phyloP scores from a whole-genome alignment of 2,329 filamentous ascomycete species.

The Penicillium sp. region DNA sequence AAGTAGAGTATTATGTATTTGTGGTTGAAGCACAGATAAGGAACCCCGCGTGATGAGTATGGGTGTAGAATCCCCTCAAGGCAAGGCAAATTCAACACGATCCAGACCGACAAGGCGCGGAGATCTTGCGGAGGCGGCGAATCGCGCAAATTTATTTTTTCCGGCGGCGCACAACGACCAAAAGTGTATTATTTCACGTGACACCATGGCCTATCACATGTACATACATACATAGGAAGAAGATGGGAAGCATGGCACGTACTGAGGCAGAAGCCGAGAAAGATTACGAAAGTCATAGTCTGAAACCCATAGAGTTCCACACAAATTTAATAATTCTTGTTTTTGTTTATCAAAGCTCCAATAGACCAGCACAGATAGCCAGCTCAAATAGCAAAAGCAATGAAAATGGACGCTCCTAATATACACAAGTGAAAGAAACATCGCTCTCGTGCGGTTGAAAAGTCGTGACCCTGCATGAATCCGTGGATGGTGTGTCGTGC shows the following conservation, averaged over 20 bases:
- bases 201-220: background rate
- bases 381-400: conserved; percentile 5
- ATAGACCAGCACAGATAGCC: conserved; percentile 2
- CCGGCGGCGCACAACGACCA: conserved; percentile 19
- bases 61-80: conserved; percentile 3
- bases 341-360: conserved; percentile 1
- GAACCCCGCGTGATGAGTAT: too few relatives aligned
- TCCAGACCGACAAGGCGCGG: conserved; percentile 16
- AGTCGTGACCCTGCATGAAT: conserved; percentile 36
- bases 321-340: too few relatives aligned
- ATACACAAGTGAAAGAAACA: conserved; percentile 18
- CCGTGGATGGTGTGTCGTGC: conserved; percentile 25
- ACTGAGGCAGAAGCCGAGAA: too few relatives aligned
- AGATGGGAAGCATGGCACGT: too few relatives aligned
- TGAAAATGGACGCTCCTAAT: conserved; percentile 13
- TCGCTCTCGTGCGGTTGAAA: conserved; percentile 31
- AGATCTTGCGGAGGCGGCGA: conserved; percentile 33
- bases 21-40: background rate
- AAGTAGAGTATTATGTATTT: background rate
- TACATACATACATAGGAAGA: background rate
- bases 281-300: too few relatives aligned
- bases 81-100: conserved; percentile 6
- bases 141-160: conserved; percentile 36
- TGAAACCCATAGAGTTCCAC: too few relatives aligned
- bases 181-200: conserved; percentile 23